Conservation (phyloP, 352 stramenopile species). For the Phytophthora rubi region DNA sequence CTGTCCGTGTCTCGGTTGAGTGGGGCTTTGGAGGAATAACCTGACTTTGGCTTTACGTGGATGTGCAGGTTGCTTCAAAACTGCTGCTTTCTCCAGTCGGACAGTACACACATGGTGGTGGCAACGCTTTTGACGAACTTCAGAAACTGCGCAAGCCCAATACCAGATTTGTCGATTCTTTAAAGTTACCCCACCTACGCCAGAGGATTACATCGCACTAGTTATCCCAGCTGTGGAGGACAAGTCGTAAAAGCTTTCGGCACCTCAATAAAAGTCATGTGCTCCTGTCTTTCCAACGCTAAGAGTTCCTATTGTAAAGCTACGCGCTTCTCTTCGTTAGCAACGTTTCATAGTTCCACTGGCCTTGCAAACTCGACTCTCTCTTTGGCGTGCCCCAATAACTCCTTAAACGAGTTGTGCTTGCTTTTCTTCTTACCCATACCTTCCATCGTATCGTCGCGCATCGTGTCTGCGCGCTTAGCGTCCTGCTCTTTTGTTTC, state of each 20-base stretch:
- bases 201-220: background rate
- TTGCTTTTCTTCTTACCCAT: too few relatives aligned
- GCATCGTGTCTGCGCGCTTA: too few relatives aligned
- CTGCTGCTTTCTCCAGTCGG: background rate
- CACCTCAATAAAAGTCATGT: background rate
- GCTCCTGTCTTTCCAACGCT: background rate
- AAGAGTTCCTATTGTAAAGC: background rate
- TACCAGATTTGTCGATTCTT: background rate
- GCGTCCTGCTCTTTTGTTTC: too few relatives aligned
- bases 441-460: background rate
- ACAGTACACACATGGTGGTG: background rate
- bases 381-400: background rate
- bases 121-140: background rate
- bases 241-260: background rate
- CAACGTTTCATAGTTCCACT: background rate
- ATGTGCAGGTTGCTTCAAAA: background rate
- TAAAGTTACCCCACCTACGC: background rate
- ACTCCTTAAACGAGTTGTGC: too few relatives aligned
- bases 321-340: background rate
- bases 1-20: background rate
- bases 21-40: background rate
- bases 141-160: background rate
- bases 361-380: background rate
- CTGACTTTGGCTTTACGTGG: background rate
- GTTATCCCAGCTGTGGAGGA: background rate